These are phyloP conservation scores for Zasmidium citrigriseum DNA, from an alignment of 2,329 filamentous ascomycete genomes.

Conservation along the genomic window DNA sequence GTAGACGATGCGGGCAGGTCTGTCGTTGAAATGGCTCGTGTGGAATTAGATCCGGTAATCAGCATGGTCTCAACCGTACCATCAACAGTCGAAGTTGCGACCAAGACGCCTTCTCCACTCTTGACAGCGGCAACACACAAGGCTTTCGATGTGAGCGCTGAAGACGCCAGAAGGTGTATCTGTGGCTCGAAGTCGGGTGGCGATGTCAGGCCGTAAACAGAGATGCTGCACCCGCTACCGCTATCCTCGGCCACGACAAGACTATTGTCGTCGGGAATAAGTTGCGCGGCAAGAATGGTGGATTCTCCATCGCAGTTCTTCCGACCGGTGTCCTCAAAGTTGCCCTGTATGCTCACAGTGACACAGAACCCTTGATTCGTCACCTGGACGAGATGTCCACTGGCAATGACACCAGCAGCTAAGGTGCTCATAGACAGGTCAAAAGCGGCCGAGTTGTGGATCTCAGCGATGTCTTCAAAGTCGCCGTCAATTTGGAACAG, in stretches of 20 bases:
- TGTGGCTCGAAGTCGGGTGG: background rate
- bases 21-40: background rate
- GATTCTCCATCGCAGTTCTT: conserved; percentile 10
- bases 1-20: background rate
- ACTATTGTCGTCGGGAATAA: conserved; percentile 15
- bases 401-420: conserved; percentile 18
- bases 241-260: conserved; percentile 22
- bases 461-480: conserved; percentile 15
- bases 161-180: conserved; percentile 9
- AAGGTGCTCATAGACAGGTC: conserved; percentile 30
- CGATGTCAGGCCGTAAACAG: conserved; percentile 10
- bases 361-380: conserved; percentile 26
- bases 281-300: conserved; percentile 27
- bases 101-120: conserved; percentile 5
- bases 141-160: background rate
- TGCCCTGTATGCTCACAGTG: conserved; percentile 20
- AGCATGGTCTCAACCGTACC: conserved; percentile 13
- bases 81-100: conserved; percentile 14
- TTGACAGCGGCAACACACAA: conserved; percentile 8
- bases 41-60: background rate
- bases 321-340: conserved; percentile 31
- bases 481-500: conserved; percentile 22
- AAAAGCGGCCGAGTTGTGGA: conserved; percentile 22
- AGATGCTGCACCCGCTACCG: conserved; percentile 10
- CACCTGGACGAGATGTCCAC: conserved; percentile 32